Evolutionary conservation across 352 stramenopile genomes (phyloP).

Genomic region (Phytophthora pini): DNA sequence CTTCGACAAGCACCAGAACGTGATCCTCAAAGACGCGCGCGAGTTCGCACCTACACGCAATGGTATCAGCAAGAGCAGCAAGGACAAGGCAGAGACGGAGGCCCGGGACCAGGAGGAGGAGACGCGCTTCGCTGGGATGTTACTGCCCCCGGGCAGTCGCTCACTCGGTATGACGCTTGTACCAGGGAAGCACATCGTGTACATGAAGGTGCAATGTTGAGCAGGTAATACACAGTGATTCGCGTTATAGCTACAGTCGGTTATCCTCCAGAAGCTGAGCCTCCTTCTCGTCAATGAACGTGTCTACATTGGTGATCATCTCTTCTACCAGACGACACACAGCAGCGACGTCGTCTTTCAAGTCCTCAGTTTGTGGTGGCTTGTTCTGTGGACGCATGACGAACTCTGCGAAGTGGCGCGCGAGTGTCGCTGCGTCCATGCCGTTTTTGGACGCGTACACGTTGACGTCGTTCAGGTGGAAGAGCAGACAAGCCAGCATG

Average conservation of each 20-base stretch:
- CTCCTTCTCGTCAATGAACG: slow-evolving; percentile 78
- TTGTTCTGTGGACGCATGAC: slow-evolving; percentile 52
- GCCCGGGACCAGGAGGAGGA: slow-evolving; percentile 50
- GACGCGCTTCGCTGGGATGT: slow-evolving; percentile 30
- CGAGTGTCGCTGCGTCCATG: slow-evolving; percentile 67
- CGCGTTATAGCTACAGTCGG: slow-evolving; percentile 33
- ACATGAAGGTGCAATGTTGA: slow-evolving; percentile 66
- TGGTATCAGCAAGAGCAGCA: slow-evolving; percentile 31
- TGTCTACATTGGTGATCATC: slow-evolving; percentile 79
- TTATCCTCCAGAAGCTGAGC: slow-evolving; percentile 60
- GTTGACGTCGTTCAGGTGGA: slow-evolving; percentile 85
- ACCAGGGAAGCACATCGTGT: slow-evolving; percentile 78
- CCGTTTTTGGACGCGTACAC: slow-evolving; percentile 79
- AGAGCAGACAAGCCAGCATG: slow-evolving; percentile 78
- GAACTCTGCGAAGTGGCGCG: slow-evolving; percentile 57
- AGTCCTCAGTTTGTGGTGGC: slow-evolving; percentile 11
- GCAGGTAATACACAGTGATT: not conserved
- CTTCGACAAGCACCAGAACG: slow-evolving; percentile 86
- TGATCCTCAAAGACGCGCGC: slow-evolving; percentile 75
- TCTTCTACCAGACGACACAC: slow-evolving; percentile 57
- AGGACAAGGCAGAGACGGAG: slow-evolving; percentile 36
- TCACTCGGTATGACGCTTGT: slow-evolving; percentile 79
- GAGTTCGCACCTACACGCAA: slow-evolving; percentile 57
- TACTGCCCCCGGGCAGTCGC: slow-evolving; percentile 46
- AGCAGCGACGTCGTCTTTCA: slow-evolving; percentile 20